Evolutionary conservation across 129 eudicot species (phyloP).

Genomic region (Arctium minus): DNA sequence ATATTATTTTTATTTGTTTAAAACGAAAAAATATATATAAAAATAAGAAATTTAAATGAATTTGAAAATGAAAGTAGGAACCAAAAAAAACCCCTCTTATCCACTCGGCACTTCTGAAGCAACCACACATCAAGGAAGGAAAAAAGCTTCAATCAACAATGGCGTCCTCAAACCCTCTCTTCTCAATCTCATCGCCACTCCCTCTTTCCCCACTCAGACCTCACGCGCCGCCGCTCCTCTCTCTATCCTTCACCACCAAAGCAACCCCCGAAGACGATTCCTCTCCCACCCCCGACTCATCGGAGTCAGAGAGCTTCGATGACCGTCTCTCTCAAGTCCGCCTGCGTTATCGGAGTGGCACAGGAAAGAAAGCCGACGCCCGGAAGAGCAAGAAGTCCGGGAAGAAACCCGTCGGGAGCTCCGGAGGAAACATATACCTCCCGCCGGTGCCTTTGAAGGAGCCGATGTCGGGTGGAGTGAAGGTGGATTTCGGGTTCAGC

Average conservation of each 20-base stretch:
- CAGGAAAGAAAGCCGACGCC: constrained; percentile 83
- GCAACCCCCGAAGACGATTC: constrained; percentile 43
- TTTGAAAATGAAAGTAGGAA: neutral
- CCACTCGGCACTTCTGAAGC: constrained; percentile 16
- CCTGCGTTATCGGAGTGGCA: constrained; percentile 57
- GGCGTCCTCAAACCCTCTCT: constrained; percentile 38
- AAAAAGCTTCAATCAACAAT: constrained; percentile 27
- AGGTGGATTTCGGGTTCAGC: constrained; percentile 93
- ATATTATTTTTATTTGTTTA: too few species aligned
- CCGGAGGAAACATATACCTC: constrained; percentile 47
- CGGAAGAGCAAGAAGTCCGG: constrained; percentile 61
- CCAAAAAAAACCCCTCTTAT: neutral
- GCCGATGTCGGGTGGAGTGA: constrained; percentile 67
- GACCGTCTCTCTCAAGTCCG: constrained; percentile 70
- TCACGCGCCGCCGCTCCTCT: constrained; percentile 34
- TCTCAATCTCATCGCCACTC: constrained; percentile 45
- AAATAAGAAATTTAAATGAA: too few species aligned
- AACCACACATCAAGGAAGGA: constrained; percentile 20
- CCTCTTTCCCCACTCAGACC: constrained; percentile 22
- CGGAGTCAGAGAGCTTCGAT: constrained; percentile 62
- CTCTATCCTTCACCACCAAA: constrained; percentile 31
- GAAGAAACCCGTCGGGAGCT: constrained; percentile 31
- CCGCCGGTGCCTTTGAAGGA: constrained; percentile 85
- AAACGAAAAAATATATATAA: too few species aligned
- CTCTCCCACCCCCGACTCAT: constrained; percentile 17